These are phyloP conservation scores for Cladosporium austrohemisphaericum DNA, from an alignment of 2,329 filamentous ascomycete genomes.

Conservation along the genomic window DNA sequence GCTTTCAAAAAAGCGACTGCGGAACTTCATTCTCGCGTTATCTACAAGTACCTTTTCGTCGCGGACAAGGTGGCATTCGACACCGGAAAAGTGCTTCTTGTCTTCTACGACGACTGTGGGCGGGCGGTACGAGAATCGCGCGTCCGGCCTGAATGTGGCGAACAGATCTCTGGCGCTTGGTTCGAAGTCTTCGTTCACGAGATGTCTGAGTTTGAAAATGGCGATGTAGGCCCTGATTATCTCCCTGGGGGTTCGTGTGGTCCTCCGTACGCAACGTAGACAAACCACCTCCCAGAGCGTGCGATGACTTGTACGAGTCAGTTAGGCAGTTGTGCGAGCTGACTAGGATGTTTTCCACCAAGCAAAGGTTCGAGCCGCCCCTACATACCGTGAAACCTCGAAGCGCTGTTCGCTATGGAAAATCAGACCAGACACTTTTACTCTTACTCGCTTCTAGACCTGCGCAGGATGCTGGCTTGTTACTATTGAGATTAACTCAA, in stretches of 20 bases:
- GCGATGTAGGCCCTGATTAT: neutral
- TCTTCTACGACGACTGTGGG: conserved; percentile 7
- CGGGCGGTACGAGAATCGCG: conserved; percentile 6
- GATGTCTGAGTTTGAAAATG: neutral
- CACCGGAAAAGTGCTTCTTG: conserved; percentile 1
- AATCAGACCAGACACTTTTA: no score
- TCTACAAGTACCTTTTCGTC: conserved; percentile 1
- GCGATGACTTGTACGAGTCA: no score
- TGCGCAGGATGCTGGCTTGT: no score
- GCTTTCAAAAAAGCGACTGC: neutral
- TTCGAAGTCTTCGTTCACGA: neutral
- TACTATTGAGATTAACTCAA: no score
- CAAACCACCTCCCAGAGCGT: no score
- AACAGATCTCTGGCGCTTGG: conserved; percentile 1
- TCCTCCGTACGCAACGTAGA: neutral
- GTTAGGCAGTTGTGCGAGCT: no score
- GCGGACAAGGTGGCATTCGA: neutral
- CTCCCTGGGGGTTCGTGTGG: neutral
- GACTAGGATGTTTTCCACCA: no score
- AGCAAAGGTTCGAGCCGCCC: no score
- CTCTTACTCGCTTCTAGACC: no score
- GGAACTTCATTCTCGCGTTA: neutral
- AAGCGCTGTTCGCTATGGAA: no score
- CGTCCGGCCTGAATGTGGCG: neutral
- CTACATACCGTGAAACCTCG: no score